Percentiles rank a stretch among this genome's conserved stretches.
Evolutionary conservation across 306 rosid species (phyloP).

Genomic region (Mimosa bimucronata): DNA sequence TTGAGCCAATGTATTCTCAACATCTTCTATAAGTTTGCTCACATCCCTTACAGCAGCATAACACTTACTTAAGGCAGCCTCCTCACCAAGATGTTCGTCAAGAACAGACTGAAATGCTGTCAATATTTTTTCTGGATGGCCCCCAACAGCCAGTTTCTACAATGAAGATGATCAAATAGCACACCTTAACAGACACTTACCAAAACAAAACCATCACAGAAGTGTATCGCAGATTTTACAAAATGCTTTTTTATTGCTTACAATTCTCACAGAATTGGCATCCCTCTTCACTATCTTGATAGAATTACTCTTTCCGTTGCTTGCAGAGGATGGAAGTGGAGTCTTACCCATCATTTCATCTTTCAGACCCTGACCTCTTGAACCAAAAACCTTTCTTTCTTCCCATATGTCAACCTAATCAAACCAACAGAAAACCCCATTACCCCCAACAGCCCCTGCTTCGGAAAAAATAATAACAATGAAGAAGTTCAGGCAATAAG

Average conservation of each 20-base stretch:
- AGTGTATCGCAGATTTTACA: constrained; percentile 33
- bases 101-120: constrained; percentile 84
- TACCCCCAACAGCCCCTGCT: constrained; percentile 20
- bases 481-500: constrained; percentile 11
- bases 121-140: constrained; percentile 79
- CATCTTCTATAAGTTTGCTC: constrained; percentile 68
- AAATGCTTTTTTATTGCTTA: constrained; percentile 47
- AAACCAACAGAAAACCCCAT: constrained; percentile 40
- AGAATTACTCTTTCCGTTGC: constrained; percentile 77
- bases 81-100: constrained; percentile 78
- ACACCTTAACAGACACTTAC: constrained; percentile 37
- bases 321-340: constrained; percentile 59
- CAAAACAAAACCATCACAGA: constrained; percentile 28
- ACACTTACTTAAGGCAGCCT: constrained; percentile 70
- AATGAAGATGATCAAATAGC: constrained; percentile 44
- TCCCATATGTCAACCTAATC: constrained; percentile 92
- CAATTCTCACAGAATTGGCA: constrained; percentile 84
- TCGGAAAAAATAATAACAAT: not conserved
- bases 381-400: constrained; percentile 96
- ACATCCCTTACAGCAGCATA: constrained; percentile 47
- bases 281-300: constrained; percentile 92
- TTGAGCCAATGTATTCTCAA: constrained; percentile 62
- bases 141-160: constrained; percentile 93
- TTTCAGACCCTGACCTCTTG: constrained; percentile 90
- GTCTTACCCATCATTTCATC: constrained; percentile 80